Percentiles rank a stretch among this genome's conserved stretches.
These are phyloP conservation scores for Lanmaoa pseudosensibilis DNA, from an alignment of 768 basidiomycete genomes.

Conservation along the genomic window DNA sequence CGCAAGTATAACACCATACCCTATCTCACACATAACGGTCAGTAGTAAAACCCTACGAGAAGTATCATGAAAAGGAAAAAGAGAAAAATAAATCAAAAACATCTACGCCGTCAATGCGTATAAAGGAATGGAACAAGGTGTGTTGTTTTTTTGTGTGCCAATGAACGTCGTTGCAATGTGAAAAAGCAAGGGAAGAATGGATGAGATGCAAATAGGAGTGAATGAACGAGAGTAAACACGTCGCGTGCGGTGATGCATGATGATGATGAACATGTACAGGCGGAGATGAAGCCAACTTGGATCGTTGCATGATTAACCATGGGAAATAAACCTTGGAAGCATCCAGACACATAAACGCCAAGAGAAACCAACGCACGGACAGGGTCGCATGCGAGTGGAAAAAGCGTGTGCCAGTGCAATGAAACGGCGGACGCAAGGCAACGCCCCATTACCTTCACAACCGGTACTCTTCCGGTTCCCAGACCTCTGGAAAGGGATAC, in stretches of 20 bases:
- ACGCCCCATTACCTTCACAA: slow-evolving; percentile 16
- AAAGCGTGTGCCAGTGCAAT: background rate
- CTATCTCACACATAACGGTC: slow-evolving; percentile 14
- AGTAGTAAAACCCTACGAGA: slow-evolving; percentile 12
- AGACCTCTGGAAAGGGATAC: slow-evolving; percentile 38
- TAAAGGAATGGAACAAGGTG: background rate
- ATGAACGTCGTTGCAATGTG: slow-evolving; percentile 6
- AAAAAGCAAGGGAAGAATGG: background rate
- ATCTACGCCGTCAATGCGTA: slow-evolving; percentile 15
- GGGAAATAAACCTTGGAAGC: slow-evolving; percentile 18
- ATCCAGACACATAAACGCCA: slow-evolving; percentile 8
- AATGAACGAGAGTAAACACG: slow-evolving; percentile 12
- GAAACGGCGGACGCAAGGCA: background rate
- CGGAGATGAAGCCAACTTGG: slow-evolving; percentile 3
- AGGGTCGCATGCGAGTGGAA: background rate
- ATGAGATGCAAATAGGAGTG: slow-evolving; percentile 17
- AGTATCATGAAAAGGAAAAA: background rate
- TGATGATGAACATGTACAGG: slow-evolving; percentile 11
- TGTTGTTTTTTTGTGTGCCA: slow-evolving; percentile 9
- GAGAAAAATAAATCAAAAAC: background rate
- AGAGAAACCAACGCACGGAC: slow-evolving; percentile 1
- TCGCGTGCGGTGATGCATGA: slow-evolving; percentile 19
- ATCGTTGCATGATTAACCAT: slow-evolving; percentile 16
- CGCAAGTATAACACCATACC: slow-evolving; percentile 9
- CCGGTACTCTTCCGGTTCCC: slow-evolving; percentile 27